A percentile compares a stretch with the other conserved stretches of the same genome.
phyloP scores from a whole-genome alignment of 225 moss, liverwort and hornwort genomes.

The Pleurozium schreberi region DNA sequence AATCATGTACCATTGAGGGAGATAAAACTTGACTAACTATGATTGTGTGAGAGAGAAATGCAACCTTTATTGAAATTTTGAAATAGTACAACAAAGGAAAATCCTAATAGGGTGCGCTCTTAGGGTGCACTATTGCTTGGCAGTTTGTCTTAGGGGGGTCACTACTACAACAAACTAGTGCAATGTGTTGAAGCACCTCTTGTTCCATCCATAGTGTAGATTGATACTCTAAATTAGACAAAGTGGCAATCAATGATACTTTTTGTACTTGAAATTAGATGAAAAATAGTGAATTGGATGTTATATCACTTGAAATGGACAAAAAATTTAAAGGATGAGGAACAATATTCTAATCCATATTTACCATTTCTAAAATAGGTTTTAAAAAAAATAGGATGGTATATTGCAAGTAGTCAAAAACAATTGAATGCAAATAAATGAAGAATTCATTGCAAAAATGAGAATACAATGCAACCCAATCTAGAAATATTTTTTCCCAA shows the following conservation, averaged over 20 bases:
- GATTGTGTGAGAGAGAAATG: no score
- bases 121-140: no score
- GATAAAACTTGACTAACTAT: no score
- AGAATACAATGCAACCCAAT: neutral
- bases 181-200: no score
- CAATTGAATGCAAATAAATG: neutral
- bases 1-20: no score
- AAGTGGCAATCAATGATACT: neutral
- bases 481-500: neutral
- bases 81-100: no score
- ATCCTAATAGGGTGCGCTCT: no score
- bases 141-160: no score
- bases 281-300: neutral
- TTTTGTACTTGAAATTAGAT: neutral
- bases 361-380: fast-evolving
- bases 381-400: fast-evolving
- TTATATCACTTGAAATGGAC: neutral
- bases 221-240: no score
- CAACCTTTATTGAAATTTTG: no score
- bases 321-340: fast-evolving
- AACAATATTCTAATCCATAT: neutral
- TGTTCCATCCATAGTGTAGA: no score
- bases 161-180: no score
- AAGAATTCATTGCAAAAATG: neutral
- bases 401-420: neutral